Evolutionary conservation across 2,329 filamentous ascomycete species (phyloP).

Genomic region (Acrocalymma vagum): DNA sequence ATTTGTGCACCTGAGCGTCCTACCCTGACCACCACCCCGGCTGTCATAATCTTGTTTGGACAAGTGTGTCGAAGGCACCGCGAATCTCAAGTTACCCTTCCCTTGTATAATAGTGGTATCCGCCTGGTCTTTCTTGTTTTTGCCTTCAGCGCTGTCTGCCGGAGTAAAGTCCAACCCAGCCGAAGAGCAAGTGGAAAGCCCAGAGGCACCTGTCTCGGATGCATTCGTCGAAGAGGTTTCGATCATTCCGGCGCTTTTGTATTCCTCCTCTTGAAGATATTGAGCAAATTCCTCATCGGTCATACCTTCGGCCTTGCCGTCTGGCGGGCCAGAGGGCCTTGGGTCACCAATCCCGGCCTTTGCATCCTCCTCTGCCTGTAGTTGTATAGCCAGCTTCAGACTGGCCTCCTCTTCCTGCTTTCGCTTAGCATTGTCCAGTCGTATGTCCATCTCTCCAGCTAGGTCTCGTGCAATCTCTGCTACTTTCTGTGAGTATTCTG

Average conservation of each 20-base stretch:
- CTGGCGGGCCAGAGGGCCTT: neutral
- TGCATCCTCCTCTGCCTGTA: neutral
- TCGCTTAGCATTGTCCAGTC: no score
- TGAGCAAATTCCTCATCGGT: conserved; percentile 3
- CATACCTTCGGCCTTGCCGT: conserved; percentile 1
- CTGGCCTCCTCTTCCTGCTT: neutral
- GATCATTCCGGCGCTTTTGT: neutral
- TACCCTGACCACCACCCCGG: neutral
- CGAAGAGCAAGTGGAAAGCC: no score
- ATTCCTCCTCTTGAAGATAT: conserved; percentile 1
- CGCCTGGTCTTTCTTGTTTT: neutral
- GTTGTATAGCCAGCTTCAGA: neutral
- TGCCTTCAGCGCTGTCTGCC: conserved; percentile 1
- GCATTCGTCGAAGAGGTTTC: neutral
- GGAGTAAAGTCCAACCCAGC: no score
- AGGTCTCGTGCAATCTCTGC: no score
- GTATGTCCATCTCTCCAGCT: no score
- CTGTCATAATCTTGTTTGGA: neutral
- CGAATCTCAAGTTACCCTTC: neutral
- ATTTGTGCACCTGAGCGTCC: no score
- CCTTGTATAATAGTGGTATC: neutral
- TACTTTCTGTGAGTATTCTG: no score
- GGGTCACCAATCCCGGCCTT: neutral
- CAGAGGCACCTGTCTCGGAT: neutral
- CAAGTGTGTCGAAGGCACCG: neutral